Percentiles rank a stretch among this genome's conserved stretches.
phyloP scores from a whole-genome alignment of 2,329 filamentous ascomycete genomes.

The Paecilomyces niveus region DNA sequence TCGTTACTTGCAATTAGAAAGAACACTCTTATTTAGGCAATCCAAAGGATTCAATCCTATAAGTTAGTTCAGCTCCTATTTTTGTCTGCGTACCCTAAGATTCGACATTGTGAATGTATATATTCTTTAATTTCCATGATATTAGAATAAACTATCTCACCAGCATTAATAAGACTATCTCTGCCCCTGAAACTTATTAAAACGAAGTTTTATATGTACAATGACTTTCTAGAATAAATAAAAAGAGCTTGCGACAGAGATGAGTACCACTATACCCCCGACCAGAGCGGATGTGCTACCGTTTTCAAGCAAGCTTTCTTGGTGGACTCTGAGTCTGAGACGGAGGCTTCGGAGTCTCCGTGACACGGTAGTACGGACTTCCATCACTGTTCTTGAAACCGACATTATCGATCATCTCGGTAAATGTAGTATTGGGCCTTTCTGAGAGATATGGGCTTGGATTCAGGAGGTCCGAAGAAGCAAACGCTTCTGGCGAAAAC shows the following conservation, averaged over 20 bases:
- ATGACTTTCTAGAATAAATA: not conserved
- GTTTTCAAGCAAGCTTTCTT: not conserved
- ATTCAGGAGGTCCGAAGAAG: constrained; percentile 16
- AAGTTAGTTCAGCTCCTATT: no score
- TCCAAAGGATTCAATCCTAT: no score
- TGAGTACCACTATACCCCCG: not conserved
- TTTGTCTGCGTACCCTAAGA: no score
- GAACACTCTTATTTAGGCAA: no score
- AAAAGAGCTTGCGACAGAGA: not conserved
- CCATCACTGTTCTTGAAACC: constrained; percentile 24
- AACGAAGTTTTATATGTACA: not conserved
- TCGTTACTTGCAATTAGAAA: no score
- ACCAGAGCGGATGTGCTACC: no score
- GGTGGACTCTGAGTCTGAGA: not conserved
- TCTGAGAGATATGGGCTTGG: constrained; percentile 19
- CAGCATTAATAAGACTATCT: not conserved
- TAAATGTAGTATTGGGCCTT: constrained; percentile 29
- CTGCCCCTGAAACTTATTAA: not conserved
- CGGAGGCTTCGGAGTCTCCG: constrained; percentile 10
- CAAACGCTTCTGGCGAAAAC: constrained; percentile 35
- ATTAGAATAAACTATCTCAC: not conserved
- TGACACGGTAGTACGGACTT: constrained; percentile 22
- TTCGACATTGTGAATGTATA: no score
- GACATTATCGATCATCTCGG: constrained; percentile 30
- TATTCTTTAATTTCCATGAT: not conserved